Evolutionary conservation across 2,329 filamentous ascomycete genomes (phyloP), one percentile per base, ranked within the genome.

Genomic region (Xylariaceae sp.): DNA sequence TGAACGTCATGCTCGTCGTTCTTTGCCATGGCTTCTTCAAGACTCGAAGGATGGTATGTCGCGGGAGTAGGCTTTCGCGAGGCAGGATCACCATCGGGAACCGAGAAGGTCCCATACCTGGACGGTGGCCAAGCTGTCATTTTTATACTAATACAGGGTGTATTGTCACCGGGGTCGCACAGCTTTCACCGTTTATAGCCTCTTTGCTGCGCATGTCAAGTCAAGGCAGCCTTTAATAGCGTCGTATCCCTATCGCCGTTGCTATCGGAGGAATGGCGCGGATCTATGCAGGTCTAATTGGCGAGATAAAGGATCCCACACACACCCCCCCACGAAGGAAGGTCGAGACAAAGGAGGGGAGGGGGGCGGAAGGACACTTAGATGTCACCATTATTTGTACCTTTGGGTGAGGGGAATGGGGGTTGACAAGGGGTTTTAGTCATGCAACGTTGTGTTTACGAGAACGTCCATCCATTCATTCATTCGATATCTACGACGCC

Each of bases 1-100:
- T 51, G 52, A 42, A 30, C 23, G 42, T 61, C 62, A 15, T 42
- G 37, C 37, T 45, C 42, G n/a, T 30, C 56, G 48, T 61, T 61
- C 56, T 62, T 64, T 15, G 18, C 23, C 58, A 62, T 61, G 18
- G 56, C 57, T 49, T 55, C 52, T 35, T 52, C 37, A n/a, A 34
- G 3, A 34, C 13, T 37, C 48, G 42, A 48, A 18, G 34, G 9
- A 45, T 45, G 5, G 9, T n/a, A 3, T 54, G 9, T 9, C 13
- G 8, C 23, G n/a, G 45, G n/a, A 49, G 15, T 8, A 37, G 47
- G 39, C 11, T 42, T 52, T 18, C 51, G 58, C 34, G 9, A n/a
- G 42, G 45, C 17, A 51, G 35, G 37, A 11, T 34, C 11, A 4
- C 9, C 48, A 10, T 55, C 53, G 48, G 42, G 15, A 13, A 45